A percentile compares a stretch with the other conserved stretches of the same genome.
These are phyloP conservation scores for Aspergillus udagawae DNA, from an alignment of 2,329 filamentous ascomycete species.

Conservation along the genomic window DNA sequence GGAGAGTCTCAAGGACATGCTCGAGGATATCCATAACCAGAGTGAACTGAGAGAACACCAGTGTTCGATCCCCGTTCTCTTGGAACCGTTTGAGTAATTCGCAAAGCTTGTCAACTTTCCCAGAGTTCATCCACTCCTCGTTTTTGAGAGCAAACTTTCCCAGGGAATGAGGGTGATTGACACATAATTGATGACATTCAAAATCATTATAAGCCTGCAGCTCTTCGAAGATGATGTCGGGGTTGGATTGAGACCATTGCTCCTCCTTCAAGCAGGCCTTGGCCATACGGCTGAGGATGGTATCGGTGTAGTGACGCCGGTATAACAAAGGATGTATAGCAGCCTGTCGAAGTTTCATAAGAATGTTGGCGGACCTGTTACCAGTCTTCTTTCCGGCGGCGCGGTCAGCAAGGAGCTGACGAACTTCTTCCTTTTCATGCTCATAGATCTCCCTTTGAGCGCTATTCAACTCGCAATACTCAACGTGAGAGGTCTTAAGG, in stretches of 20 bases:
- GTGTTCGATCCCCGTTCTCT: slow-evolving; percentile 74
- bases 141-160: slow-evolving; percentile 56
- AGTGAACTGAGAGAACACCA: slow-evolving; percentile 93
- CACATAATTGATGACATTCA: slow-evolving; percentile 57
- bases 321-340: slow-evolving; percentile 89
- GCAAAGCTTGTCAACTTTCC: slow-evolving; percentile 80
- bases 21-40: slow-evolving; percentile 87
- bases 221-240: slow-evolving; percentile 52
- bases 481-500: slow-evolving; percentile 70
- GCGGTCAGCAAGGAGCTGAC: slow-evolving; percentile 57
- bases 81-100: slow-evolving; percentile 70
- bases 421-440: slow-evolving; percentile 60
- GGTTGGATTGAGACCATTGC: slow-evolving; percentile 47
- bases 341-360: slow-evolving; percentile 89
- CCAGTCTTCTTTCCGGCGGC: slow-evolving; percentile 53
- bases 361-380: slow-evolving; percentile 59
- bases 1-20: slow-evolving; percentile 69
- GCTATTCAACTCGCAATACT: slow-evolving; percentile 74
- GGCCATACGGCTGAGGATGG: slow-evolving; percentile 71
- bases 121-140: slow-evolving; percentile 66
- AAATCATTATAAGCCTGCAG: slow-evolving; percentile 56
- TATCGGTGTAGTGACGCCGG: slow-evolving; percentile 72
- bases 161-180: slow-evolving; percentile 50
- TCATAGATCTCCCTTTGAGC: slow-evolving; percentile 72
- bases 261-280: slow-evolving; percentile 70